A percentile compares a stretch with the other conserved stretches of the same genome.
These are phyloP conservation scores for Pythium insidiosum DNA, from an alignment of 352 stramenopile genomes.

Conservation along the genomic window DNA sequence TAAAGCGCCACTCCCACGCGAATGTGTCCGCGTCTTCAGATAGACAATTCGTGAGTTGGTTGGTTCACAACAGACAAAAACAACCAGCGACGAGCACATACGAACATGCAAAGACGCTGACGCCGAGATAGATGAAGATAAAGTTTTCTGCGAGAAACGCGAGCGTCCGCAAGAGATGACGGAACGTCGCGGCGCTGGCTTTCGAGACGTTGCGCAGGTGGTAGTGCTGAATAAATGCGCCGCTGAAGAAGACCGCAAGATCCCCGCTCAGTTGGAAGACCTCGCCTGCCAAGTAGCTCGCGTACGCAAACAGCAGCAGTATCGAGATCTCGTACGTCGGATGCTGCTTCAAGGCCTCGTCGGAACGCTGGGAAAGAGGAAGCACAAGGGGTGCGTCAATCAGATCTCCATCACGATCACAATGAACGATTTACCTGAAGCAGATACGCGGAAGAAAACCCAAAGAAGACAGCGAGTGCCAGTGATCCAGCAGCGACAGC, in stretches of 20 bases:
- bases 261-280: conserved; percentile 76
- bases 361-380: conserved; percentile 15
- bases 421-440: conserved; percentile 11
- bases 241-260: conserved; percentile 89
- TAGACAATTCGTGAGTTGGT: neutral
- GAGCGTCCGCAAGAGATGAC: conserved; percentile 50
- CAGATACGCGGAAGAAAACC: conserved; percentile 39
- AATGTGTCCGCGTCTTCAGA: conserved; percentile 21
- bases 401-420: neutral
- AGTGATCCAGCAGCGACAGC: conserved; percentile 36
- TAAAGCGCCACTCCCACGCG: conserved; percentile 30
- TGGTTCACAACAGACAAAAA: neutral
- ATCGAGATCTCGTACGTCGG: conserved; percentile 57
- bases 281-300: conserved; percentile 64
- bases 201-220: conserved; percentile 67
- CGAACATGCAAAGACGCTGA: conserved; percentile 30
- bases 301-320: conserved; percentile 65
- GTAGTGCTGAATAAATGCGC: conserved; percentile 67
- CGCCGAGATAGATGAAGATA: conserved; percentile 48
- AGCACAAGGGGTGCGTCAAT: neutral
- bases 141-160: conserved; percentile 68
- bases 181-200: conserved; percentile 43
- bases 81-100: neutral
- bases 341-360: conserved; percentile 35
- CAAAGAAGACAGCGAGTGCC: conserved; percentile 26